Conservation (phyloP, 2,329 filamentous ascomycete genomes). For the Seiridium cupressi region DNA sequence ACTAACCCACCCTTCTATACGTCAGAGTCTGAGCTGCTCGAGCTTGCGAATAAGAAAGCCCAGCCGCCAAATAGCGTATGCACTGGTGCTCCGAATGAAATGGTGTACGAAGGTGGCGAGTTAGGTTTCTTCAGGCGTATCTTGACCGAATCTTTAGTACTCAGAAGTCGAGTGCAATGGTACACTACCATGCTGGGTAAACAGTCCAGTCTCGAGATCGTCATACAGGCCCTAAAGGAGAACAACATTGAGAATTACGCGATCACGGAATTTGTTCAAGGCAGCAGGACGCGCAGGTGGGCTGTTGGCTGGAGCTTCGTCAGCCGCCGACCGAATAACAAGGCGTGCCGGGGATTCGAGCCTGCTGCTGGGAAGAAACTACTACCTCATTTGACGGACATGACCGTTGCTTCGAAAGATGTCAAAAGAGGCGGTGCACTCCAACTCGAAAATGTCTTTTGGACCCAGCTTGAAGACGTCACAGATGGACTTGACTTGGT, state of each 20-base stretch:
- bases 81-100: conserved; percentile 78
- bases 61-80: conserved; percentile 68
- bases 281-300: conserved; percentile 79
- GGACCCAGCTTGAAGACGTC: conserved; percentile 37
- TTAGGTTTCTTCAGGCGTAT: conserved; percentile 71
- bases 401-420: conserved; percentile 36
- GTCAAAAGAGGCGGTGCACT: conserved; percentile 12
- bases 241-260: conserved; percentile 73
- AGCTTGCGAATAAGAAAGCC: conserved; percentile 64
- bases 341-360: conserved; percentile 39
- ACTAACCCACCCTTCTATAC: conserved; percentile 94
- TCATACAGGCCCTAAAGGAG: conserved; percentile 59
- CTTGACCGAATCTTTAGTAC: conserved; percentile 63
- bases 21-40: conserved; percentile 66
- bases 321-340: conserved; percentile 57
- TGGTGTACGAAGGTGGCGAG: conserved; percentile 81
- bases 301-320: conserved; percentile 85
- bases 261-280: conserved; percentile 76
- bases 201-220: conserved; percentile 61
- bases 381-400: conserved; percentile 41
- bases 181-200: conserved; percentile 92
- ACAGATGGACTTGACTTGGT: conserved; percentile 56
- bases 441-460: conserved; percentile 30
- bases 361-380: conserved; percentile 37
- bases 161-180: conserved; percentile 70